Evolutionary conservation across 75 land plant genomes (phyloP), one percentile per base, ranked within the genome.

Genomic region (Cryptomeria japonica): DNA sequence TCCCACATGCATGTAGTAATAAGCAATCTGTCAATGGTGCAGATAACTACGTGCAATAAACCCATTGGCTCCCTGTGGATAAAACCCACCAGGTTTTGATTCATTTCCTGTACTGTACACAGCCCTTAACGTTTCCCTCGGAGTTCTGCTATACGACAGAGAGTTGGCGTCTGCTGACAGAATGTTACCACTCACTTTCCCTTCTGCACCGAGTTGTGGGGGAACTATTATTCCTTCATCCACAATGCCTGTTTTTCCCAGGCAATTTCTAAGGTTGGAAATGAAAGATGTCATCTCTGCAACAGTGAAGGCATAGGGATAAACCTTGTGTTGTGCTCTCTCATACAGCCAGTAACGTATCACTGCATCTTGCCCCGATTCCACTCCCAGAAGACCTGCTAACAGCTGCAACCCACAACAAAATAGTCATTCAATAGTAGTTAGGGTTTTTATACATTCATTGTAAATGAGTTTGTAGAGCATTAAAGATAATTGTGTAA

Each of bases 61-160:
- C 0, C 99, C 99, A n/a, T 85, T 32, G 3, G 86, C 99, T 3
- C 99, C 99, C 1, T 90, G 36, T 0, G 99, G 99, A 86, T 83
- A 95, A 85, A 97, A 96, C 0, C 95, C 95, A 34, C 97, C 99
- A 0, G 96, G 97, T 0, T 7, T 47, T 10, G 68, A 53, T 55
- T 92, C 95, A 88, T 88, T 53, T 51, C 97, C 95, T 2, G 92
- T 95, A 6, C 88, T 87, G 41, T 96, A 95, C 0, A 95, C 83
- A 5, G 91, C 76, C 79, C 91, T 88, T n/a, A 95, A 77, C 22
- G 92, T 84, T 91, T 96, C 92, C 25, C 25, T 41, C 0, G 95
- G 92, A 3, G 96, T 94, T 86, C 99, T 88, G 4, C 70, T 79
- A n/a, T 93, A 95, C 0, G 93, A 86, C 10, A 93, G 51, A 0